Percentiles rank a stretch among this genome's conserved stretches.
phyloP scores from a whole-genome alignment of 2,329 filamentous ascomycete species.

The Nemania abortiva region DNA sequence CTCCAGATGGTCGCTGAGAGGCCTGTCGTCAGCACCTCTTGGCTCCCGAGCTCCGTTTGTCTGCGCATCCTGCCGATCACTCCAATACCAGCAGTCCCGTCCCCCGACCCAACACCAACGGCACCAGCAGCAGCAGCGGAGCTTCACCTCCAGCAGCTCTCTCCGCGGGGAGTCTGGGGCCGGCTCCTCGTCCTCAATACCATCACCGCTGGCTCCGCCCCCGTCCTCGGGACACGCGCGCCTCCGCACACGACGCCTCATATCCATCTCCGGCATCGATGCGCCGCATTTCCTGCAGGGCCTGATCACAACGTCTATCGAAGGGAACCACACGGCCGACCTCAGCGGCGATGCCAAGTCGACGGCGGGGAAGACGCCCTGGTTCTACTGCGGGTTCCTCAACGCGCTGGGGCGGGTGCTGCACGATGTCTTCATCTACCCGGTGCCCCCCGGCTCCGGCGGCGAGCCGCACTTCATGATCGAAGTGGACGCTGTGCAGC shows the following conservation, averaged over 20 bases:
- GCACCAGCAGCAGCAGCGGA: slow-evolving; percentile 30
- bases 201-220: slow-evolving; percentile 50
- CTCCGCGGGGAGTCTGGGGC: slow-evolving; percentile 1
- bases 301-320: slow-evolving; percentile 80
- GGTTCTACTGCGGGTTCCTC: slow-evolving; percentile 86
- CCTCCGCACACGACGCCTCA: slow-evolving; percentile 80
- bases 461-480: slow-evolving; percentile 73
- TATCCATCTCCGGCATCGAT: slow-evolving; percentile 83
- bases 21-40: slow-evolving; percentile 24
- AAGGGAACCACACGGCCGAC: slow-evolving; percentile 5
- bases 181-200: slow-evolving; percentile 38
- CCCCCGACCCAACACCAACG: slow-evolving; percentile 17
- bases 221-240: slow-evolving; percentile 64
- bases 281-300: slow-evolving; percentile 89
- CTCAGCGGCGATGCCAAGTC: not conserved
- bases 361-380: slow-evolving; percentile 51
- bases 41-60: slow-evolving; percentile 41
- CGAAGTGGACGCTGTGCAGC: slow-evolving; percentile 81
- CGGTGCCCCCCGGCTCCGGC: slow-evolving; percentile 56
- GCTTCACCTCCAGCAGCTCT: slow-evolving; percentile 35
- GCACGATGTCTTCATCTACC: slow-evolving; percentile 92
- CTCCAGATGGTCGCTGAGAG: slow-evolving; percentile 29
- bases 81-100: slow-evolving; percentile 16
- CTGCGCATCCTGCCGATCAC: slow-evolving; percentile 48
- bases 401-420: slow-evolving; percentile 87